Base-by-base conservation (phyloP, 2,329 filamentous ascomycete genomes). In the Truncatella angustata region DNA sequence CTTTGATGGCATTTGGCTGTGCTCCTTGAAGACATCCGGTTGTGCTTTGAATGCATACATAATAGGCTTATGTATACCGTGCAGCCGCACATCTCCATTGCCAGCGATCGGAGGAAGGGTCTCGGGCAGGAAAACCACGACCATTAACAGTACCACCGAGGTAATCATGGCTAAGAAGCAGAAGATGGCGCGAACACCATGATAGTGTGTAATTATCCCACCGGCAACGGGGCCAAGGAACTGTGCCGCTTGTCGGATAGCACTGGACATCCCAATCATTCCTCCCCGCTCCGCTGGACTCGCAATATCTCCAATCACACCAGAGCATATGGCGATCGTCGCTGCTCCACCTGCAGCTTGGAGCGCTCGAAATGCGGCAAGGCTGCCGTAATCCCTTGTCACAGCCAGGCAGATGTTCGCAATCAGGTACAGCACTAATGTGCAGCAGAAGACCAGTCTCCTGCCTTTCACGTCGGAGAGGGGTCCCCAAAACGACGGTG, bases 251-350 rank as follows among this genome's bases (percentile, higher is more conserved):
- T 44, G 40, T 18, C 40, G 14, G 5, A 44, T 12, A 16, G 14
- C 40, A 44, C 40, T 21, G 24, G 14, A 26, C 11, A 26, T 44
- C 11, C 40, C 40, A 10, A 26, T 14, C 12, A 47, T 26, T n/a
- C 72, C 67, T 16, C 80, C 81, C 43, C 84, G 72, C 59, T 87
- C 82, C 0, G 74, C 73, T 1, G 74, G 74, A 0, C 80, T 82
- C 0, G 77, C 76, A 4, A 85, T 71, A 57, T 87, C 85, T 1
- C 77, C 78, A 4, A 86, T 75, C 0, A 86, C 76, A 0, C 76
- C 83, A 2, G 62, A 59, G 4, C 65, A 64, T 44, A 87, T 69
- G 0, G 83, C 76, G 23, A 85, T 72, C 0, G 81, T 84, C 5
- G 78, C 78, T 32, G 75, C 78, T 54, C 74, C 79, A 0, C 82